phyloP scores from a whole-genome alignment of 495 filamentous ascomycete genomes.

The Penicillium argentinense region DNA sequence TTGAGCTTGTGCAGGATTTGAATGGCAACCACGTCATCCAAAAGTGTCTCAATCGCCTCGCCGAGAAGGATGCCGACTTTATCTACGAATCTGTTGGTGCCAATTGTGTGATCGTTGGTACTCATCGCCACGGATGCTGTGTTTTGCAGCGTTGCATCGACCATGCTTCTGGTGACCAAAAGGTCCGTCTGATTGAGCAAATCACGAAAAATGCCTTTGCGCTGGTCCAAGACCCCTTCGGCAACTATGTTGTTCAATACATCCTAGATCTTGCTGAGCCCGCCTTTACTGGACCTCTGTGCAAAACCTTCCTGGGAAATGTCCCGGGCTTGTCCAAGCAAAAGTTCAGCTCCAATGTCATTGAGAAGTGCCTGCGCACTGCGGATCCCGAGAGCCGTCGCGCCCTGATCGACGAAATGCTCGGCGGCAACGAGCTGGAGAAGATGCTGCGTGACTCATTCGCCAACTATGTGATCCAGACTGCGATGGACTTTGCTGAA shows the following conservation, averaged over 20 bases:
- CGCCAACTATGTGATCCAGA: slow-evolving; percentile 98
- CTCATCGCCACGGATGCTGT: slow-evolving; percentile 97
- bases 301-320: slow-evolving; percentile 70
- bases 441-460: slow-evolving; percentile 85
- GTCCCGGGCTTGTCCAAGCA: slow-evolving; percentile 83
- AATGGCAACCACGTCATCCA: slow-evolving; percentile 99
- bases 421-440: slow-evolving; percentile 72
- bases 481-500: slow-evolving; percentile 84
- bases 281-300: slow-evolving; percentile 80
- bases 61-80: slow-evolving; percentile 79
- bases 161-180: slow-evolving; percentile 87
- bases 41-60: slow-evolving; percentile 94
- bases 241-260: slow-evolving; percentile 98
- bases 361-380: slow-evolving; percentile 94
- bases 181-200: slow-evolving; percentile 76
- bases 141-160: slow-evolving; percentile 98
- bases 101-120: slow-evolving; percentile 86
- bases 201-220: slow-evolving; percentile 80
- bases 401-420: slow-evolving; percentile 80
- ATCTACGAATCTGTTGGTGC: slow-evolving; percentile 92
- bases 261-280: slow-evolving; percentile 88
- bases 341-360: slow-evolving; percentile 98
- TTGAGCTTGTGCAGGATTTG: slow-evolving; percentile 90
- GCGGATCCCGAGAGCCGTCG: slow-evolving; percentile 67
- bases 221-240: slow-evolving; percentile 93